A percentile compares a stretch with the other conserved stretches of the same genome.
Conservation (phyloP, 164 flowering plant genomes). For the Tinospora cordifolia region DNA sequence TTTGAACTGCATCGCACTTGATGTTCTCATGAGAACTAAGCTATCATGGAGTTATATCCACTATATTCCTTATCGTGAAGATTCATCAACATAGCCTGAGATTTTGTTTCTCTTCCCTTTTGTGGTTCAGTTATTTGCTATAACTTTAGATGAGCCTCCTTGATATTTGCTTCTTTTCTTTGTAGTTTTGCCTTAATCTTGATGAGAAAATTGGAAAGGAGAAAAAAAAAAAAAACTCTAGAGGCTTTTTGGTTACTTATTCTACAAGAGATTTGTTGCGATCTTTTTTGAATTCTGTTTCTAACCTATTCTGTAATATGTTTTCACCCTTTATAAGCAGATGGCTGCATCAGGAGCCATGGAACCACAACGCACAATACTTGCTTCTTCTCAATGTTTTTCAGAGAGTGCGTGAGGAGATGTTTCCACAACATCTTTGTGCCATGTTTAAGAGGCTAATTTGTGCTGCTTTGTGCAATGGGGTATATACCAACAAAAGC, state of each 20-base stretch:
- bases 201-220: background rate
- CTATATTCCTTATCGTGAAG: background rate
- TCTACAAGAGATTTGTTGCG: background rate
- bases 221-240: background rate
- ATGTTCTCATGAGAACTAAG: background rate
- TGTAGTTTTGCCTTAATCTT: background rate
- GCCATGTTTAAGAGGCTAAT: conserved; percentile 45
- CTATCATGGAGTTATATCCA: background rate
- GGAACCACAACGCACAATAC: conserved; percentile 58
- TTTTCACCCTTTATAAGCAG: conserved; percentile 30
- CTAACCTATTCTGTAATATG: background rate
- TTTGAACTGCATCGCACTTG: background rate
- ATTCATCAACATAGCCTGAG: background rate
- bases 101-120: background rate
- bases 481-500: conserved; percentile 23
- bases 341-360: conserved; percentile 73
- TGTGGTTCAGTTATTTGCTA: background rate
- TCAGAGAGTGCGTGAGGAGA: conserved; percentile 78
- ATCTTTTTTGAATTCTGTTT: background rate
- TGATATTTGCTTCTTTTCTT: background rate
- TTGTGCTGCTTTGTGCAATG: conserved; percentile 36
- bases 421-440: conserved; percentile 64
- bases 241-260: background rate
- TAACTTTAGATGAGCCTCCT: background rate
- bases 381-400: conserved; percentile 55